Base-by-base conservation (phyloP, 257 asterid species). In the Solanum ossicruentum region DNA sequence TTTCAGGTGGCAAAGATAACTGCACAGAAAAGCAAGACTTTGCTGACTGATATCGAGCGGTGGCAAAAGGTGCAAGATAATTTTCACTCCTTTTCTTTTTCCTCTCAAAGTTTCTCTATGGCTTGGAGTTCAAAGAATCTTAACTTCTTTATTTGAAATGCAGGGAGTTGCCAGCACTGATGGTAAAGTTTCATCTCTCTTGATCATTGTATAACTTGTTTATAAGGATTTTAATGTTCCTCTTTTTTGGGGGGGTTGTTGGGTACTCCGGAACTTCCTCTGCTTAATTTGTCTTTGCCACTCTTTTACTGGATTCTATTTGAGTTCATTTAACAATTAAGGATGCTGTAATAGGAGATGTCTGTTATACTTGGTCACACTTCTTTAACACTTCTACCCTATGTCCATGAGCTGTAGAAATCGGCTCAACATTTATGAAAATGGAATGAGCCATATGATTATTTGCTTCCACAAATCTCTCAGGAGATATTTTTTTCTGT, bases 161-260 rank as follows among this genome's bases (percentile, higher is more conserved):
- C 93, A 96, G 99, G 99, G 99, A 84, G 97, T 96, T 90, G 99
- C 99, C 54, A 93, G 95, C 85, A 92, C 93, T 86, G 98, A 96
- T 86, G 98, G 99, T 96, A 90, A 83, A 92, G 55, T 79, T 80
- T 82, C 84, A 47, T 43, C 85, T 71, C 72, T 79, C 84, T 21
- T 10, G 80, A n/a, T 69, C 66, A 18, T 18, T n/a, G 26, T 51
- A 60, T 80, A 65, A 49, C 54, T 65, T 83, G n/a, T n/a, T 77
- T 83, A 66, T 66, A 66, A 83, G 45, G 39, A 5, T 66, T 67
- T 51, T 66, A 49, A 10, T 66, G 55, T 26, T 67, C 67, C n/a
- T 67, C 81, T 16, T 32, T 28, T 47, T 16, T 28, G 1, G 28
- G 1, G n/a, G 15, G 3, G 45, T 41, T 10, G 41, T 36, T 36